phyloP scores from a whole-genome alignment of 352 stramenopile species.

The Thraustochytrium sp. region DNA sequence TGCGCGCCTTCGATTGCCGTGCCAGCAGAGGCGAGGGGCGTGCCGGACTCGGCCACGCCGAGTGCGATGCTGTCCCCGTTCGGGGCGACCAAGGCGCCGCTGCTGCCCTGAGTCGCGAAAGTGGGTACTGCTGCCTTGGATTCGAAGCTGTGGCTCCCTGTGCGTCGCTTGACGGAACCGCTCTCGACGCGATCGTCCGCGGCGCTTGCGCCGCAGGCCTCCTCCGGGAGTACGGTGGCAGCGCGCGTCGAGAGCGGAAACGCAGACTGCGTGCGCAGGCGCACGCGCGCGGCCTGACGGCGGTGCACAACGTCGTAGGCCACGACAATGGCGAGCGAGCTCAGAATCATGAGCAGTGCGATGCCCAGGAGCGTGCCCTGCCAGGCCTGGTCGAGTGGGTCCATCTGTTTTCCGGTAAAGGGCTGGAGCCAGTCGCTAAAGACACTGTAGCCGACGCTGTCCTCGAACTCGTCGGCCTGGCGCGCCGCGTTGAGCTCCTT shows the following conservation, averaged over 20 bases:
- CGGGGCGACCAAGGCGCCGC: too few species aligned
- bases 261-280: not conserved
- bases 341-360: not conserved
- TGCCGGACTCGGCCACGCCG: too few species aligned
- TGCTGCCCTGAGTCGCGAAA: not conserved
- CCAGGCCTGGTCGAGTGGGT: conserved; percentile 34
- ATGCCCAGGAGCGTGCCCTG: conserved; percentile 16
- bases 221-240: too few species aligned
- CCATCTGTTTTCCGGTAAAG: conserved; percentile 1
- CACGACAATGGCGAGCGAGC: not conserved
- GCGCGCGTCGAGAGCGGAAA: too few species aligned
- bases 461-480: not conserved
- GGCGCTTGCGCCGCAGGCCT: too few species aligned
- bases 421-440: conserved; percentile 10
- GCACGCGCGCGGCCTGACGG: not conserved
- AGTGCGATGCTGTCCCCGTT: too few species aligned
- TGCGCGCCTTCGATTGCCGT: too few species aligned
- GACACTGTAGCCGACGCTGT: conserved; percentile 2
- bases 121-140: not conserved
- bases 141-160: not conserved
- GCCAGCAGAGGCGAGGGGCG: too few species aligned
- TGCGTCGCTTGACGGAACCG: not conserved
- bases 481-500: not conserved
- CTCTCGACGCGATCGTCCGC: not conserved
- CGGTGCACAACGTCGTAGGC: conserved; percentile 11